phyloP scores from a whole-genome alignment of 176 grass and related monocot species.

The Chloris gayana region DNA sequence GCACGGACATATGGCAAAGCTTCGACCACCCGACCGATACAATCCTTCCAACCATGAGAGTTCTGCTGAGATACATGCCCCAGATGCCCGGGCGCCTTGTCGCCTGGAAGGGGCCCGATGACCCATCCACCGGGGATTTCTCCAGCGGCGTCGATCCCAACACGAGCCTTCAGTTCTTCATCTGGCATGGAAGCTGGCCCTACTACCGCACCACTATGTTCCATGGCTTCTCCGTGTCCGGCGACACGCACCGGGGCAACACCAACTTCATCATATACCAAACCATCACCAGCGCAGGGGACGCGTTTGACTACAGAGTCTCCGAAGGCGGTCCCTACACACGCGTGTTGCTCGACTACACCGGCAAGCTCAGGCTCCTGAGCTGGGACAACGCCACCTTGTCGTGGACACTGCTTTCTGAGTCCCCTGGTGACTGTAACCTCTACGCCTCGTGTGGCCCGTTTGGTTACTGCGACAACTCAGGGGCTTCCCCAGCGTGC shows the following conservation, averaged over 20 bases:
- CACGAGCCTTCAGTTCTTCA: not conserved
- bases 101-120: slow-evolving; percentile 34
- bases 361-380: not conserved
- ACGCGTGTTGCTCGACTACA: slow-evolving; percentile 29
- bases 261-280: not conserved
- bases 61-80: not conserved
- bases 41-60: slow-evolving; percentile 27
- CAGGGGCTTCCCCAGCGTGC: not conserved
- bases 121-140: slow-evolving; percentile 34
- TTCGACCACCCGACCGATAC: slow-evolving; percentile 47
- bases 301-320: slow-evolving; percentile 2
- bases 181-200: not conserved
- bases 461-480: slow-evolving; percentile 38
- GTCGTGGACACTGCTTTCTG: not conserved
- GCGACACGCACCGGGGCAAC: not conserved
- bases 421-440: not conserved
- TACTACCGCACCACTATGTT: not conserved
- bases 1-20: slow-evolving; percentile 44
- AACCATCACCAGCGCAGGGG: not conserved
- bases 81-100: not conserved
- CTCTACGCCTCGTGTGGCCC: slow-evolving; percentile 38
- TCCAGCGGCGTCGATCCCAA: not conserved
- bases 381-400: slow-evolving; percentile 10
- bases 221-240: not conserved
- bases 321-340: not conserved